These are phyloP conservation scores for Butyriboletus loyo DNA, from an alignment of 768 basidiomycete genomes.

Conservation along the genomic window DNA sequence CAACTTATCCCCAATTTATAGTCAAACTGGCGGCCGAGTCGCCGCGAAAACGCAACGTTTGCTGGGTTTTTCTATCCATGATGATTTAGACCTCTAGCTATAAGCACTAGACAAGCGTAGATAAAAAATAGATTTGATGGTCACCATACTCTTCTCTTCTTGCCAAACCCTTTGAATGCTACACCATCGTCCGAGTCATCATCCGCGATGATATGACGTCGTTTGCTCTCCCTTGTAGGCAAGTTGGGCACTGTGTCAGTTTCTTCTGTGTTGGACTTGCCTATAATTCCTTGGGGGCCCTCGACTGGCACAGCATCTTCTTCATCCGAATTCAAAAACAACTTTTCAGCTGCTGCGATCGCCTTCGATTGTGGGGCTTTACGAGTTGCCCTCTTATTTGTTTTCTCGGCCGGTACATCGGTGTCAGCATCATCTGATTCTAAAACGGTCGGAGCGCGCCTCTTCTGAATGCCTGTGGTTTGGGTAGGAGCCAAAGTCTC, in stretches of 20 bases:
- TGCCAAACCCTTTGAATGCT: conserved; percentile 64
- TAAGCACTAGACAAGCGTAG: background rate
- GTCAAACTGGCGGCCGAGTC: conserved; percentile 84
- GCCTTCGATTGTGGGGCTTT: conserved; percentile 32
- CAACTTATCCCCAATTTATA: conserved; percentile 24
- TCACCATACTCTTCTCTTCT: conserved; percentile 23
- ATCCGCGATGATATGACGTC: conserved; percentile 43
- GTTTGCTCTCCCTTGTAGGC: conserved; percentile 20
- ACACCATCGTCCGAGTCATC: conserved; percentile 73
- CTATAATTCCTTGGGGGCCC: background rate
- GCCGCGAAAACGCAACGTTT: conserved; percentile 87
- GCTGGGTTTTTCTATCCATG: conserved; percentile 79
- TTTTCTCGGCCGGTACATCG: conserved; percentile 15
- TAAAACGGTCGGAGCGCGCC: conserved; percentile 31
- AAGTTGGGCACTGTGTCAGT: background rate
- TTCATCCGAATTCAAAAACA: conserved; percentile 55
- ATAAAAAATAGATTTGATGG: conserved; percentile 1
- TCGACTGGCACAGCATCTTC: conserved; percentile 24
- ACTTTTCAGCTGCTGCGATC: conserved; percentile 25
- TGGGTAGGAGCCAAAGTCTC: conserved; percentile 21
- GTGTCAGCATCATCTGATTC: conserved; percentile 41
- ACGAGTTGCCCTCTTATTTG: conserved; percentile 14
- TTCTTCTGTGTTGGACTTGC: conserved; percentile 5
- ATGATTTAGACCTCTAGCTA: conserved; percentile 50
- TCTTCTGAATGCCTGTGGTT: conserved; percentile 16